These are phyloP conservation scores for Fusarium camptoceras DNA, from an alignment of 2,329 filamentous ascomycete species.

Conservation along the genomic window DNA sequence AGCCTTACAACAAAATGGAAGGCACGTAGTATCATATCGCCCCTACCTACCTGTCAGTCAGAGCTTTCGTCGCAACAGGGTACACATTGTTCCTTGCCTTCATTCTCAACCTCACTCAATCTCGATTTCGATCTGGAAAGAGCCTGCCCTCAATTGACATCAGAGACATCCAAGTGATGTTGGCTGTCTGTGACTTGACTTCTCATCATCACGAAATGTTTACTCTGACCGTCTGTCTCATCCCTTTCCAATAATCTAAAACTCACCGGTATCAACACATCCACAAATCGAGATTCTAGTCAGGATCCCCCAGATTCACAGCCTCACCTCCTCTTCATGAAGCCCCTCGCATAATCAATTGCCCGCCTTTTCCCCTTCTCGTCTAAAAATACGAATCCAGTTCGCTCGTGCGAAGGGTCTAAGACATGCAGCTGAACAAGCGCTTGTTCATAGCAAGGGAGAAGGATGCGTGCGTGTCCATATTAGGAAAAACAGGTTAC, in stretches of 20 bases:
- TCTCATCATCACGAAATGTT: neutral
- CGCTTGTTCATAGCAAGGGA: conserved; percentile 21
- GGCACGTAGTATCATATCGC: neutral
- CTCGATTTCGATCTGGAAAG: conserved; percentile 1
- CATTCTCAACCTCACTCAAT: neutral
- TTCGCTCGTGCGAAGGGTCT: conserved; percentile 20
- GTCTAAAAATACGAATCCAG: conserved; percentile 7
- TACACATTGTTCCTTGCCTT: neutral
- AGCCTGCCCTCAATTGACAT: neutral
- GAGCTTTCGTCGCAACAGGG: neutral
- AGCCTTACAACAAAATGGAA: neutral
- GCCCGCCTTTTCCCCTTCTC: neutral
- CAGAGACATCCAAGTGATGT: neutral
- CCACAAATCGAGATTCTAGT: neutral
- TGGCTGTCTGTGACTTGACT: neutral
- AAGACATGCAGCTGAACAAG: conserved; percentile 32
- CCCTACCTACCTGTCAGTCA: neutral
- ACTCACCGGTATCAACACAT: conserved; percentile 8
- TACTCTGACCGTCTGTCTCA: conserved; percentile 14
- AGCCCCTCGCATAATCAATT: conserved; percentile 33
- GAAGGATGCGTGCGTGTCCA: neutral
- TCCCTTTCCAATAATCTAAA: conserved; percentile 15
- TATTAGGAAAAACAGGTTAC: conserved; percentile 13
- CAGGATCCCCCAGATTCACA: conserved; percentile 23
- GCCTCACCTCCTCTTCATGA: conserved; percentile 18